Conservation (phyloP, 257 asterid species). For the Capsicum chinense region DNA sequence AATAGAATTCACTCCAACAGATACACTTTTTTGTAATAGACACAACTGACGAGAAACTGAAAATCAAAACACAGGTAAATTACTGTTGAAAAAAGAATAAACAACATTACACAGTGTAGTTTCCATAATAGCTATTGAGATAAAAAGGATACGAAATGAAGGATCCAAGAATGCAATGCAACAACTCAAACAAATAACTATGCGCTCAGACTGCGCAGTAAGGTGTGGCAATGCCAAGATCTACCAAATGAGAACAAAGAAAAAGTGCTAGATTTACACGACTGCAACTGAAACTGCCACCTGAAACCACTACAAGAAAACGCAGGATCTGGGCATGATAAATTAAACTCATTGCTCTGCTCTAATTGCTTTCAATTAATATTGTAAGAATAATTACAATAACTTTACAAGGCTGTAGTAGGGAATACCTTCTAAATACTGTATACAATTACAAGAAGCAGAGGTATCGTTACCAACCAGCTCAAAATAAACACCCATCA, state of each 20-base stretch:
- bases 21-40: not conserved
- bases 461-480: constrained; percentile 27
- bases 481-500: constrained; percentile 11
- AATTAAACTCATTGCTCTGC: constrained; percentile 25
- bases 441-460: constrained; percentile 33
- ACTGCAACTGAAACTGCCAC: not conserved
- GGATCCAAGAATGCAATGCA: not conserved
- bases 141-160: not conserved
- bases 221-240: not conserved
- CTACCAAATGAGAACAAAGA: not conserved
- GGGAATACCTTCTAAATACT: constrained; percentile 27
- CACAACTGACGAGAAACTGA: not conserved
- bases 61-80: not conserved
- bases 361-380: constrained; percentile 32
- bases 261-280: not conserved
- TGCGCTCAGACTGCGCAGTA: not conserved
- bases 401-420: constrained; percentile 33
- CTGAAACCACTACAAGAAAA: not conserved
- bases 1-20: not conserved
- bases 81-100: not conserved
- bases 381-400: constrained; percentile 30
- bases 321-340: not conserved
- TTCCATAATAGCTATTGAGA: not conserved
- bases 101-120: not conserved
- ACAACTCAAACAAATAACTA: not conserved